Evolutionary conservation across 352 stramenopile genomes (phyloP).

Genomic region (Pythium diclinum): DNA sequence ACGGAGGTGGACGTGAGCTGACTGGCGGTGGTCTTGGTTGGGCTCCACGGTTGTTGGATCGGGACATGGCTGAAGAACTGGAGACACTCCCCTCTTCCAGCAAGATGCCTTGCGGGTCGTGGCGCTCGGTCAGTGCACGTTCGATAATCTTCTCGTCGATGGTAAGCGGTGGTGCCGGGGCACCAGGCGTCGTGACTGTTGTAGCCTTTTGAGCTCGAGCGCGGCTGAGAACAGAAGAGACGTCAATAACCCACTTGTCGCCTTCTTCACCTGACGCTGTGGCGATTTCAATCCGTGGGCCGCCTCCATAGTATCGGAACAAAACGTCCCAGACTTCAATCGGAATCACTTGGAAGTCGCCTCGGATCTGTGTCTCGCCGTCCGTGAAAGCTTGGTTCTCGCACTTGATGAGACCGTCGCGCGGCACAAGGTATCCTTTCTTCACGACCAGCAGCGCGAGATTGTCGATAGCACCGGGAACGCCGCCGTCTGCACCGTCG

Average conservation of each 20-base stretch:
- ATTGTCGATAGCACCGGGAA: slow-evolving; percentile 54
- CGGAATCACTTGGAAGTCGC: slow-evolving; percentile 63
- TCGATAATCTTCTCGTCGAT: slow-evolving; percentile 37
- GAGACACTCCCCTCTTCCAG: not conserved
- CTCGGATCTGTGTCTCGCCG: slow-evolving; percentile 15
- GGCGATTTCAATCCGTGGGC: slow-evolving; percentile 51
- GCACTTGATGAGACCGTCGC: slow-evolving; percentile 36
- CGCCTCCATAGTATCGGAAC: slow-evolving; percentile 61
- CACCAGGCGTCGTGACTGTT: slow-evolving; percentile 22
- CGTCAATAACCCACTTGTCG: slow-evolving; percentile 28
- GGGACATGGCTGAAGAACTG: not conserved
- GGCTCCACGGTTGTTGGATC: not conserved
- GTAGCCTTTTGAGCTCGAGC: slow-evolving; percentile 25
- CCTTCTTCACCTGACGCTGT: slow-evolving; percentile 24
- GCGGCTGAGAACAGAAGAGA: slow-evolving; percentile 12
- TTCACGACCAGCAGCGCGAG: slow-evolving; percentile 51
- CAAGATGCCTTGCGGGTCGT: slow-evolving; percentile 31
- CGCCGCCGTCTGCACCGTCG: slow-evolving; percentile 13
- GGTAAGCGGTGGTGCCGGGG: slow-evolving; percentile 18
- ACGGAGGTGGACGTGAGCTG: not conserved
- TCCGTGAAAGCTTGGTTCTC: slow-evolving; percentile 12
- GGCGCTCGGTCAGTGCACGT: slow-evolving; percentile 45
- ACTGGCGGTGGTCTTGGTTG: not conserved
- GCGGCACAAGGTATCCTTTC: slow-evolving; percentile 46
- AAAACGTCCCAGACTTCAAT: slow-evolving; percentile 73